phyloP scores from a whole-genome alignment of 2,329 filamentous ascomycete species.

The Pseudohalonectria lignicola region DNA sequence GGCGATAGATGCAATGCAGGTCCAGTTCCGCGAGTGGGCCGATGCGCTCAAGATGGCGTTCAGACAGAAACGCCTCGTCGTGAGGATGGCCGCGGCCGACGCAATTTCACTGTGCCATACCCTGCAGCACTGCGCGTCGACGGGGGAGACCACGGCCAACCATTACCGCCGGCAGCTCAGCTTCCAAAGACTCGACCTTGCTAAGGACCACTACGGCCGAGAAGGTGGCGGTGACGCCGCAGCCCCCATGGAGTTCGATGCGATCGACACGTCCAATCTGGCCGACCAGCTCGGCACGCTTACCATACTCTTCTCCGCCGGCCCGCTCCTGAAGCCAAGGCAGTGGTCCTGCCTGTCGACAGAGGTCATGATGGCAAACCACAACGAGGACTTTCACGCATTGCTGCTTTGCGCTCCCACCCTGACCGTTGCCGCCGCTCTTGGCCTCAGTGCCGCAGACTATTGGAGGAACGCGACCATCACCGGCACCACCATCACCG shows the following conservation, averaged over 20 bases:
- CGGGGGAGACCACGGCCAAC: constrained; percentile 17
- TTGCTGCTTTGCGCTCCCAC: constrained; percentile 36
- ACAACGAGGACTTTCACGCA: constrained; percentile 20
- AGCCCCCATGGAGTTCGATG: constrained; percentile 35
- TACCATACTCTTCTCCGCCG: constrained; percentile 31
- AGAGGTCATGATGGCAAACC: constrained; percentile 27
- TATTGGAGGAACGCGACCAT: constrained; percentile 37
- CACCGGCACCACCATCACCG: background rate
- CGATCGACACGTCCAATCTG: constrained; percentile 43
- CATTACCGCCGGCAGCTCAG: constrained; percentile 31
- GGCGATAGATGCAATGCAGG: too few relatives aligned
- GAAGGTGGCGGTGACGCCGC: background rate
- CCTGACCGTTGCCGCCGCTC: constrained; percentile 31
- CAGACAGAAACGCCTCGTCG: constrained; percentile 14
- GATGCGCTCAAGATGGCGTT: constrained; percentile 22
- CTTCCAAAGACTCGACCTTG: constrained; percentile 26
- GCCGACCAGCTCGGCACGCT: constrained; percentile 29
- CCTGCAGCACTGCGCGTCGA: constrained; percentile 28
- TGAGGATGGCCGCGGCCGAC: constrained; percentile 38
- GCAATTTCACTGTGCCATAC: constrained; percentile 39
- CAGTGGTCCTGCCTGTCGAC: constrained; percentile 37
- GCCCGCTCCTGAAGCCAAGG: constrained; percentile 31
- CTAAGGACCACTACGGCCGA: constrained; percentile 27
- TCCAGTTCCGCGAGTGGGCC: constrained; percentile 35
- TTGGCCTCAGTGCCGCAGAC: constrained; percentile 38